Percentiles rank a stretch among this genome's conserved stretches.
Conservation (phyloP, 2,329 filamentous ascomycete genomes). For the Sporothrix sp. region DNA sequence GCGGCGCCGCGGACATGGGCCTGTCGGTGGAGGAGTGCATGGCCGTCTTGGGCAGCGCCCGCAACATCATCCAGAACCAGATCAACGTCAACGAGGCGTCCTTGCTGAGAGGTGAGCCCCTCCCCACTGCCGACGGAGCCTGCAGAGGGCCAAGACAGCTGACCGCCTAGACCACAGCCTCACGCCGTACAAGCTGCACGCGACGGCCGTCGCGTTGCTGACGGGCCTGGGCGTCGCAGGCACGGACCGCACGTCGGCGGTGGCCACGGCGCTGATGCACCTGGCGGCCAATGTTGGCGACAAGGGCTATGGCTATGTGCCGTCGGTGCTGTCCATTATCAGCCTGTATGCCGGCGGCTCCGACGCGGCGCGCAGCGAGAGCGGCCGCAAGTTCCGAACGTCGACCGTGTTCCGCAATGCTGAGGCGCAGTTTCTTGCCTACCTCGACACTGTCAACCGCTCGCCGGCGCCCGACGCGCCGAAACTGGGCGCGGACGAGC, state of each 20-base stretch:
- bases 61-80: neutral
- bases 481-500: neutral
- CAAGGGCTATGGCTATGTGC: slow-evolving; percentile 23
- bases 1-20: neutral
- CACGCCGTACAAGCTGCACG: slow-evolving; percentile 26
- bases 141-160: neutral
- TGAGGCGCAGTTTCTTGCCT: slow-evolving; percentile 19
- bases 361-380: neutral
- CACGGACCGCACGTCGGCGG: neutral
- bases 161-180: slow-evolving; percentile 19
- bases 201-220: slow-evolving; percentile 23
- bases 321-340: slow-evolving; percentile 28
- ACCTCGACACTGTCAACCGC: slow-evolving; percentile 13
- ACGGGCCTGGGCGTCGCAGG: slow-evolving; percentile 8
- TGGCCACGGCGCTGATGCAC: slow-evolving; percentile 28
- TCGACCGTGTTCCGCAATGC: slow-evolving; percentile 19
- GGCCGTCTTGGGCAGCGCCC: neutral
- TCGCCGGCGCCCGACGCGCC: neutral
- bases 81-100: neutral
- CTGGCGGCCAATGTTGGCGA: slow-evolving; percentile 21
- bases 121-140: neutral
- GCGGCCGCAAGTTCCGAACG: slow-evolving; percentile 1
- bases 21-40: slow-evolving; percentile 9
- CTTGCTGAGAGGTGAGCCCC: slow-evolving; percentile 5
- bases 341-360: slow-evolving; percentile 15